These are phyloP conservation scores for Schizophyllum amplum DNA, from an alignment of 1,284 basidiomycete species.

Conservation along the genomic window DNA sequence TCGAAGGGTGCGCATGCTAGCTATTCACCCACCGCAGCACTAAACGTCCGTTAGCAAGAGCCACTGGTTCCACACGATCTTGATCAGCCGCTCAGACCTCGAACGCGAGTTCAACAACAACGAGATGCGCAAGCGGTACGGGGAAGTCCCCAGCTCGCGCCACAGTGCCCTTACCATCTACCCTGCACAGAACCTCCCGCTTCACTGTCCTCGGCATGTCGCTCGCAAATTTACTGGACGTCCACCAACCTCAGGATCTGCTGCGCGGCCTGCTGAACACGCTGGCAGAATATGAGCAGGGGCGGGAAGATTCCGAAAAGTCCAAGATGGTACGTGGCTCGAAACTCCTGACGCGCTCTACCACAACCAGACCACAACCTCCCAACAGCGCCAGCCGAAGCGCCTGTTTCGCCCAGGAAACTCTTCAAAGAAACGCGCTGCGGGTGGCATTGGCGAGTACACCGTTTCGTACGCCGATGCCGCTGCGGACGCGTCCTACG, in stretches of 20 bases:
- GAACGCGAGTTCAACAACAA: constrained; percentile 65
- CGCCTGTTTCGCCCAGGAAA: constrained; percentile 48
- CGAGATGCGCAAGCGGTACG: constrained; percentile 72
- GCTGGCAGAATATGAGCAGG: constrained; percentile 70
- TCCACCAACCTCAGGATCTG: constrained; percentile 70
- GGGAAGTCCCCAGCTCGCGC: constrained; percentile 1
- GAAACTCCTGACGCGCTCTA: neutral
- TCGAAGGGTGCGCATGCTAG: constrained; percentile 62
- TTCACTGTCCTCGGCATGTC: constrained; percentile 82
- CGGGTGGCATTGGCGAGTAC: constrained; percentile 48
- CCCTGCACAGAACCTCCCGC: constrained; percentile 52
- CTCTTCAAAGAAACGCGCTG: neutral
- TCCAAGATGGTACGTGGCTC: constrained; percentile 57
- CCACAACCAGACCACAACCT: neutral
- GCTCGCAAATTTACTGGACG: constrained; percentile 71
- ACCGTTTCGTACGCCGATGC: constrained; percentile 50
- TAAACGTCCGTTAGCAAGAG: constrained; percentile 40
- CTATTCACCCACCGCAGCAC: constrained; percentile 1
- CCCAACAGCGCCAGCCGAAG: constrained; percentile 24
- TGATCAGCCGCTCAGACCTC: constrained; percentile 65
- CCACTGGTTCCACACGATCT: constrained; percentile 86
- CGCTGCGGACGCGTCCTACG: constrained; percentile 55
- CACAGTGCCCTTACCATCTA: constrained; percentile 4
- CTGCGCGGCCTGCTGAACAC: constrained; percentile 64
- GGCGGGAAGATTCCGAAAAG: constrained; percentile 74